Evolutionary conservation across 495 filamentous ascomycete species (phyloP).

Genomic region (Letharia columbiana): DNA sequence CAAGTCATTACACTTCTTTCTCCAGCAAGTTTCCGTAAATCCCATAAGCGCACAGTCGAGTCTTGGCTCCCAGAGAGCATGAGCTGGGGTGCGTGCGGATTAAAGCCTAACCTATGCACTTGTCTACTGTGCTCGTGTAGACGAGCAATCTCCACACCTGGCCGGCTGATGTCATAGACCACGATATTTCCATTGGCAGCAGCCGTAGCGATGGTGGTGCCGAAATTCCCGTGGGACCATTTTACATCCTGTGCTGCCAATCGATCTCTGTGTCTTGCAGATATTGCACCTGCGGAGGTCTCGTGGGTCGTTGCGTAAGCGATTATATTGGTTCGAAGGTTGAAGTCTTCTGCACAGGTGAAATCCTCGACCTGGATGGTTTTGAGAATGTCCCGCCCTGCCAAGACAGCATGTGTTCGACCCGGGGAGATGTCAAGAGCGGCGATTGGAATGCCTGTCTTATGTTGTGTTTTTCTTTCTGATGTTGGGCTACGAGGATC

Average conservation of each 20-base stretch:
- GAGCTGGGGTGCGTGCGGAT: slow-evolving; percentile 66
- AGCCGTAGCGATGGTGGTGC: slow-evolving; percentile 69
- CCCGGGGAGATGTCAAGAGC: slow-evolving; percentile 72
- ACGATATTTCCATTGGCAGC: slow-evolving; percentile 80
- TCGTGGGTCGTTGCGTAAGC: slow-evolving; percentile 58
- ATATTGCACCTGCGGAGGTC: slow-evolving; percentile 38
- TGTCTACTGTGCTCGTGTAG: slow-evolving; percentile 83
- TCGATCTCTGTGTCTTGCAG: slow-evolving; percentile 56
- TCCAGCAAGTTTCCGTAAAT: slow-evolving; percentile 48
- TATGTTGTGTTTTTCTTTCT: slow-evolving; percentile 58
- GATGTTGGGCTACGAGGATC: slow-evolving; percentile 45
- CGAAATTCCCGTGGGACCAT: slow-evolving; percentile 63
- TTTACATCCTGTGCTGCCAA: slow-evolving; percentile 76
- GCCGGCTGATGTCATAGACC: slow-evolving; percentile 70
- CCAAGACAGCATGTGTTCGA: slow-evolving; percentile 68
- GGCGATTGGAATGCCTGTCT: slow-evolving; percentile 61
- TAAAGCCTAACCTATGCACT: slow-evolving; percentile 86
- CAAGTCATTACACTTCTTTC: slow-evolving; percentile 43
- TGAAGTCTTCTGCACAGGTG: slow-evolving; percentile 63
- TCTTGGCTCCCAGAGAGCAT: slow-evolving; percentile 89
- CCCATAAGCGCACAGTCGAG: slow-evolving; percentile 77
- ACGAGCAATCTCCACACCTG: slow-evolving; percentile 64
- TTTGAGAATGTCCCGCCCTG: slow-evolving; percentile 75
- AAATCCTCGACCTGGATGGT: slow-evolving; percentile 66
- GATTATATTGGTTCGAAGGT: slow-evolving; percentile 68